Base-by-base conservation (phyloP, 768 basidiomycete genomes). In the Calocybe gangraenosa region DNA sequence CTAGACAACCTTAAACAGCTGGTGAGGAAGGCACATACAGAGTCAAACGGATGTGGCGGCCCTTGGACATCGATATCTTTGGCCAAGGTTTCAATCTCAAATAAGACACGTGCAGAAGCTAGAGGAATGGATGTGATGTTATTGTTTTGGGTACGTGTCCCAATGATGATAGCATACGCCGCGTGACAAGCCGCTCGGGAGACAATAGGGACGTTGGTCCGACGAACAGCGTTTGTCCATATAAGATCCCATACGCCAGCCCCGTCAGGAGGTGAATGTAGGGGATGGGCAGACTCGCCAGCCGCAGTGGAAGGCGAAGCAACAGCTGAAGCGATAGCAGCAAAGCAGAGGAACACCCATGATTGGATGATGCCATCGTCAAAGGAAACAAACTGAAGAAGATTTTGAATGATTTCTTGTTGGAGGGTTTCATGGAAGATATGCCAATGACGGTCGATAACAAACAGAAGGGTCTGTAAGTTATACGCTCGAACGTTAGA, bases 51-150 rank as follows among this genome's bases (percentile, higher is more conserved):
- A 55, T 79, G 84, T 11, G 81, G 68, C 2, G 94, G 93, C 0
- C 93, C 94, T 65, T 98, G 95, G 13, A 96, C 76, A 51, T 91
- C 86, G 47, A 99, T 70, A 50, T 95, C 90, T 50, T 84, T 84
- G 1, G 82, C 76, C 37, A 97, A 68, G 0, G 73, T 70, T 58
- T 92, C 92, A 38, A 97, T 81, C 59, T 94, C 92, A 2, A 65
- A 56, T 11, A 88, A 69, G 36, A 86, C 66, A 11, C 75, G 76
- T 30, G 81, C 78, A 11, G 78, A 64, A 3, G 78, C 70, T 18
- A 89, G 67, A 41, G 65, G 56, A 15, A 63, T 59, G 41, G 58
- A 58, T 6, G 50, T 40, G 22, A 50, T 41, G 19, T 53, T 55
- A 18, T 42, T 47, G 18, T 46, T 52, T 46, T 56, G 53, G 28